Conservation (phyloP, 345 rosid species). For the Citrus glauca region DNA sequence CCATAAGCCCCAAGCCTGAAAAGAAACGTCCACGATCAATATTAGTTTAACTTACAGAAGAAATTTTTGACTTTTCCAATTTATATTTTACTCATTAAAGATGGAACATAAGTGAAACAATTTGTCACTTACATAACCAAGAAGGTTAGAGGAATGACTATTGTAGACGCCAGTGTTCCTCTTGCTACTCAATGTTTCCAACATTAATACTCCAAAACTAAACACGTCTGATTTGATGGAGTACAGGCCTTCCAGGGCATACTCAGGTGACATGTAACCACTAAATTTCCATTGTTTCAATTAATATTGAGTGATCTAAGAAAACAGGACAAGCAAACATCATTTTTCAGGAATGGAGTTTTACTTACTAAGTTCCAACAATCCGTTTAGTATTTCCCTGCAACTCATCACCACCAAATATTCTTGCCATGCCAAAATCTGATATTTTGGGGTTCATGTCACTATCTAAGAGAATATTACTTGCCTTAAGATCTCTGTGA, state of each 20-base stretch:
- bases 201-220: conserved; percentile 7
- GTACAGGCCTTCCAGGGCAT: background rate
- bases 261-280: conserved; percentile 46
- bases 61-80: background rate
- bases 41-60: background rate
- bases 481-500: conserved; percentile 29
- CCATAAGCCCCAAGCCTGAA: background rate
- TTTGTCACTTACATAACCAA: conserved; percentile 19
- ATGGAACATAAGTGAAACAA: background rate
- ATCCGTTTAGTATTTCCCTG: conserved; percentile 38
- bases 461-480: conserved; percentile 37
- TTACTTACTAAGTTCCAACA: conserved; percentile 49
- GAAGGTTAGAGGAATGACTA: conserved; percentile 22
- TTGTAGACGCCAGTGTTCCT: conserved; percentile 43
- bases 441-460: conserved; percentile 52
- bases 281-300: conserved; percentile 10
- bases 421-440: conserved; percentile 52
- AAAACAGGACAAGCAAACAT: background rate
- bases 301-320: too few species aligned
- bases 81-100: too few species aligned
- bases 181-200: conserved; percentile 46
- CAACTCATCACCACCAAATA: conserved; percentile 35
- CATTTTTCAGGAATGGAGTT: background rate
- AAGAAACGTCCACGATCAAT: too few species aligned
- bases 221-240: conserved; percentile 10